These are phyloP conservation scores for Ophiostoma himal-ulmi DNA, from an alignment of 2,329 filamentous ascomycete species.

Conservation along the genomic window DNA sequence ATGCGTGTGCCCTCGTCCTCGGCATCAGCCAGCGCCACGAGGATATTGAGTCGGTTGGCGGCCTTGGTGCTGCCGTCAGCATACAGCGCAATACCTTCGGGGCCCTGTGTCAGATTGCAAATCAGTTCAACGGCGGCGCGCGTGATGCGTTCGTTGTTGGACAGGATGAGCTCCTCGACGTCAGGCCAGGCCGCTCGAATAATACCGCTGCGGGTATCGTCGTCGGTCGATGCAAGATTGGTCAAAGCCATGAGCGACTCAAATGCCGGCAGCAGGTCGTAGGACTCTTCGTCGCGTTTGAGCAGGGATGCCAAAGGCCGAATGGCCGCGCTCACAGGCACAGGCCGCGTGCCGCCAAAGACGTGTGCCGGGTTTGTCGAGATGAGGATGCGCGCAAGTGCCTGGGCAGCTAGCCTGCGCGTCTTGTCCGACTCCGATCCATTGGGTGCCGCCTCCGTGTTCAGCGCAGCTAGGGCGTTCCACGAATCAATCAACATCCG, in stretches of 20 bases:
- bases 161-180: slow-evolving; percentile 78
- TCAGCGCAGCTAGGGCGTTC: slow-evolving; percentile 55
- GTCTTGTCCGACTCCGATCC: slow-evolving; percentile 29
- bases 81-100: slow-evolving; percentile 62
- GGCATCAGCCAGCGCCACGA: slow-evolving; percentile 81
- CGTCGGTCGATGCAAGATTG: slow-evolving; percentile 79
- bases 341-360: slow-evolving; percentile 70
- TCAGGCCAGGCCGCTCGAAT: slow-evolving; percentile 67
- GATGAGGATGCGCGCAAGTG: slow-evolving; percentile 78
- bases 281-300: slow-evolving; percentile 37
- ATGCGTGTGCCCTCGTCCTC: slow-evolving; percentile 73
- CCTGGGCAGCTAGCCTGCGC: slow-evolving; percentile 64
- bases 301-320: slow-evolving; percentile 74
- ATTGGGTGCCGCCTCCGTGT: slow-evolving; percentile 38
- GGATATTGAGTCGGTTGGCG: slow-evolving; percentile 68
- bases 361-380: slow-evolving; percentile 78
- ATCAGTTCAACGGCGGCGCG: slow-evolving; percentile 83
- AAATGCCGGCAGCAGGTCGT: slow-evolving; percentile 81
- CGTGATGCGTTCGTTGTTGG: slow-evolving; percentile 66
- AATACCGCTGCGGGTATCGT: slow-evolving; percentile 60
- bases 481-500: slow-evolving; percentile 72
- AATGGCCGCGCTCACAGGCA: slow-evolving; percentile 72
- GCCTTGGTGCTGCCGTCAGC: slow-evolving; percentile 59
- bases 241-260: slow-evolving; percentile 88
- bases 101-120: slow-evolving; percentile 76